Evolutionary conservation across 768 basidiomycete genomes (phyloP).

Genomic region (Grammothele lineata): DNA sequence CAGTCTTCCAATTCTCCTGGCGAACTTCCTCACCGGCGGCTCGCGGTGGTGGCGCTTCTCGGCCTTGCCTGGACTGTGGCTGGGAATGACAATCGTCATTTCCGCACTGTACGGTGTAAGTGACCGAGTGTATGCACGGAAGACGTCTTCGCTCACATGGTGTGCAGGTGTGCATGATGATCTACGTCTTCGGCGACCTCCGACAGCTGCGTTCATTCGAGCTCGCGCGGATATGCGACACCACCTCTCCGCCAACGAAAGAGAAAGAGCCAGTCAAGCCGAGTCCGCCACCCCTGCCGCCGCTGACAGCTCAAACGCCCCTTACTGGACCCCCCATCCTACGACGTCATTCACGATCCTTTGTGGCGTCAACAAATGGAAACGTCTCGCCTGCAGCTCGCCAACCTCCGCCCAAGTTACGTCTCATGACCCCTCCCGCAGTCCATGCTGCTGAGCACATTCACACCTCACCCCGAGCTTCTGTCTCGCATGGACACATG

Average conservation of each 20-base stretch:
- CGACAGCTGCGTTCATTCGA: slow-evolving; percentile 77
- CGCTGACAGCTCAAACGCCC: neutral
- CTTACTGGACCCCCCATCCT: neutral
- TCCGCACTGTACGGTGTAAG: slow-evolving; percentile 64
- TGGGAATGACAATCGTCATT: slow-evolving; percentile 59
- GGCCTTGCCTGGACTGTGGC: slow-evolving; percentile 66
- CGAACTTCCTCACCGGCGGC: slow-evolving; percentile 41
- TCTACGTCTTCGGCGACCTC: slow-evolving; percentile 77
- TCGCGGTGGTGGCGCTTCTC: slow-evolving; percentile 55
- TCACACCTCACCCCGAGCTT: slow-evolving; percentile 3
- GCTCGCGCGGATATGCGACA: slow-evolving; percentile 41
- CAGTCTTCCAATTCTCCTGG: slow-evolving; percentile 27
- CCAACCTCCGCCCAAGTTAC: slow-evolving; percentile 3
- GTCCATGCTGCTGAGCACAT: slow-evolving; percentile 3
- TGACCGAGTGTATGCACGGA: neutral
- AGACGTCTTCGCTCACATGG: neutral
- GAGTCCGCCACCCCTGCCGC: too few relatives aligned
- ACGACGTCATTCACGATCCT: neutral
- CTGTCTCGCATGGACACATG: neutral
- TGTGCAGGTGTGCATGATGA: slow-evolving; percentile 54
- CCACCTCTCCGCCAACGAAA: neutral
- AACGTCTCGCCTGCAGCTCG: neutral
- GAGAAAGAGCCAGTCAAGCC: slow-evolving; percentile 1
- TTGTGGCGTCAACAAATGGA: too few relatives aligned
- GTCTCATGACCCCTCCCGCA: slow-evolving; percentile 3